These are phyloP conservation scores for Didymella pinodella DNA, from an alignment of 2,329 filamentous ascomycete genomes.

Conservation along the genomic window DNA sequence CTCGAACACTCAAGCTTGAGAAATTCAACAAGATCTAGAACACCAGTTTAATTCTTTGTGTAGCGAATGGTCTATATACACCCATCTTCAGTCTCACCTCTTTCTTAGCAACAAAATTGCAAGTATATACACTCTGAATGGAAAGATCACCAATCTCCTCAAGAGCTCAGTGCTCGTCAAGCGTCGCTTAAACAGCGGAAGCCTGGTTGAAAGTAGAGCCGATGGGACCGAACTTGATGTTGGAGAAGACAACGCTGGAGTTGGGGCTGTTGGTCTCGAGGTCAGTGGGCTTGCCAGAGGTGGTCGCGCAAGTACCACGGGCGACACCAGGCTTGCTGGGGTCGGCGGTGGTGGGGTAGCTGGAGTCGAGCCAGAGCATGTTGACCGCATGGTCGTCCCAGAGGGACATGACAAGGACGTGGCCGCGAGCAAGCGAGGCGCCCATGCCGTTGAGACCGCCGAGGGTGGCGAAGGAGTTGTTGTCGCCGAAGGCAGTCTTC, in stretches of 20 bases:
- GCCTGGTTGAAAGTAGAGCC: constrained; percentile 49
- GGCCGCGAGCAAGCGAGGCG: constrained; percentile 62
- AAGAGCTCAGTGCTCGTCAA: too few species aligned
- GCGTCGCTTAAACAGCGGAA: constrained; percentile 33
- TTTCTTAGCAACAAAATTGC: not conserved
- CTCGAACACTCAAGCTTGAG: too few species aligned
- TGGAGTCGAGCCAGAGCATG: constrained; percentile 79
- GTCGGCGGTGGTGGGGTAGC: constrained; percentile 61
- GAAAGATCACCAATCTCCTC: not conserved
- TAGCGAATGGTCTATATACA: constrained; percentile 17
- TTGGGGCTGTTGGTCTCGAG: constrained; percentile 48
- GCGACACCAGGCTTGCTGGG: constrained; percentile 43
- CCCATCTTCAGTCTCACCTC: not conserved
- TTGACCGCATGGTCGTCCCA: constrained; percentile 72
- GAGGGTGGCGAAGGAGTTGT: constrained; percentile 60
- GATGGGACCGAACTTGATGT: constrained; percentile 53
- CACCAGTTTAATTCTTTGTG: constrained; percentile 6
- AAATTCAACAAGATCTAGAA: not conserved
- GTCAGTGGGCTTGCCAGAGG: constrained; percentile 48
- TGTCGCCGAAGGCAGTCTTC: constrained; percentile 65
- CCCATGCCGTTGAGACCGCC: constrained; percentile 67
- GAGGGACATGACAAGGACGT: constrained; percentile 71
- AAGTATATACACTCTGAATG: constrained; percentile 12
- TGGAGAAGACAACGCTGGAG: constrained; percentile 49
- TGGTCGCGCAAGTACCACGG: constrained; percentile 50